Evolutionary conservation across 495 filamentous ascomycete genomes (phyloP).

Genomic region (Penicillium samsonianum): DNA sequence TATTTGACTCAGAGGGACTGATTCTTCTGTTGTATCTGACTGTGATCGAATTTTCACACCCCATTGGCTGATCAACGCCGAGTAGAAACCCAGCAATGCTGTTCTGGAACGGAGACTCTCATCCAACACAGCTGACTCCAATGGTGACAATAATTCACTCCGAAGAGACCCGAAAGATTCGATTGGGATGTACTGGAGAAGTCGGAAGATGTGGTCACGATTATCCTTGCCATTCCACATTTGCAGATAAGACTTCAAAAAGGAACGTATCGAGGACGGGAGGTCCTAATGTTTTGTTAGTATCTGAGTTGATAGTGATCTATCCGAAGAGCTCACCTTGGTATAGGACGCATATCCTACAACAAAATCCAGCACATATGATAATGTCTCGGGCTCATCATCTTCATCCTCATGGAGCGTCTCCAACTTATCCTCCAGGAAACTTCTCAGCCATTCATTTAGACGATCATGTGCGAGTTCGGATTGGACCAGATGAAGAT

Average conservation of each 20-base stretch:
- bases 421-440: slow-evolving; percentile 59
- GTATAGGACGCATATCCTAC: slow-evolving; percentile 60
- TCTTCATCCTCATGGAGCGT: slow-evolving; percentile 50
- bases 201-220: slow-evolving; percentile 60
- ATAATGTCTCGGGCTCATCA: slow-evolving; percentile 48
- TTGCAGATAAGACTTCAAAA: slow-evolving; percentile 60
- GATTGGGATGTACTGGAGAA: slow-evolving; percentile 65
- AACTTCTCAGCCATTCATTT: slow-evolving; percentile 65
- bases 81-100: slow-evolving; percentile 68
- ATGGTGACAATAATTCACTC: slow-evolving; percentile 48
- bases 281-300: slow-evolving; percentile 52
- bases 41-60: slow-evolving; percentile 44
- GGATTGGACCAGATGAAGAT: slow-evolving; percentile 64
- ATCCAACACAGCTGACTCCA: slow-evolving; percentile 62
- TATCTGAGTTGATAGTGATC: not conserved
- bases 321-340: slow-evolving; percentile 53
- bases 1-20: slow-evolving; percentile 46
- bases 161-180: slow-evolving; percentile 55
- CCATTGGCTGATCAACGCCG: slow-evolving; percentile 70
- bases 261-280: slow-evolving; percentile 60
- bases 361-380: slow-evolving; percentile 56
- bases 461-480: slow-evolving; percentile 57
- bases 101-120: slow-evolving; percentile 50
- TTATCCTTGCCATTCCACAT: slow-evolving; percentile 70
- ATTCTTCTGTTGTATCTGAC: slow-evolving; percentile 32